These are phyloP conservation scores for Lactuca sativa DNA, from an alignment of 129 eudicot species.

Conservation along the genomic window DNA sequence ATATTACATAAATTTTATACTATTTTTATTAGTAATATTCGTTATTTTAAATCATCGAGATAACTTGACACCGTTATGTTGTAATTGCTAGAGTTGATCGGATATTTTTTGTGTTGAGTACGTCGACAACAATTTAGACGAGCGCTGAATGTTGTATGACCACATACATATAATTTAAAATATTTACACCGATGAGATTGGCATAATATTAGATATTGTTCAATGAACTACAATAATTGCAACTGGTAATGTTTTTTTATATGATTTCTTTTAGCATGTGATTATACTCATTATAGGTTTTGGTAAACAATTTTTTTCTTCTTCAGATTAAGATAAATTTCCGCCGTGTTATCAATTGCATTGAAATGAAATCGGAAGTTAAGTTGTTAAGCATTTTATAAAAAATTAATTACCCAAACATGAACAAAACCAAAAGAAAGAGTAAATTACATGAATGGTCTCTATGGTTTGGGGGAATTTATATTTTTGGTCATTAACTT, in stretches of 20 bases:
- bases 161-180: too few relatives aligned
- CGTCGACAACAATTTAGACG: background rate
- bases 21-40: background rate
- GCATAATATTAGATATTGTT: background rate
- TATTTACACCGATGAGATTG: background rate
- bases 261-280: background rate
- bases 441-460: too few relatives aligned
- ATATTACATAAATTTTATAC: background rate
- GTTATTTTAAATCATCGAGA: background rate
- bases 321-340: background rate
- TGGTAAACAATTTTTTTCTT: background rate
- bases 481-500: too few relatives aligned
- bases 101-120: background rate
- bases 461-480: too few relatives aligned
- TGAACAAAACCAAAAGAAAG: too few relatives aligned
- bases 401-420: too few relatives aligned
- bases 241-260: background rate
- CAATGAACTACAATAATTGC: background rate
- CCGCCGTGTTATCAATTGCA: too few relatives aligned
- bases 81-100: background rate
- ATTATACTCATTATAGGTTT: background rate
- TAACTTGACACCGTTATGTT: background rate
- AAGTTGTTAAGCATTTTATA: too few relatives aligned
- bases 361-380: too few relatives aligned
- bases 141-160: too few relatives aligned